Evolutionary conservation across 352 stramenopile species (phyloP), one percentile per base, ranked within the genome.

Genomic region (Phytopythium mirpurense): DNA sequence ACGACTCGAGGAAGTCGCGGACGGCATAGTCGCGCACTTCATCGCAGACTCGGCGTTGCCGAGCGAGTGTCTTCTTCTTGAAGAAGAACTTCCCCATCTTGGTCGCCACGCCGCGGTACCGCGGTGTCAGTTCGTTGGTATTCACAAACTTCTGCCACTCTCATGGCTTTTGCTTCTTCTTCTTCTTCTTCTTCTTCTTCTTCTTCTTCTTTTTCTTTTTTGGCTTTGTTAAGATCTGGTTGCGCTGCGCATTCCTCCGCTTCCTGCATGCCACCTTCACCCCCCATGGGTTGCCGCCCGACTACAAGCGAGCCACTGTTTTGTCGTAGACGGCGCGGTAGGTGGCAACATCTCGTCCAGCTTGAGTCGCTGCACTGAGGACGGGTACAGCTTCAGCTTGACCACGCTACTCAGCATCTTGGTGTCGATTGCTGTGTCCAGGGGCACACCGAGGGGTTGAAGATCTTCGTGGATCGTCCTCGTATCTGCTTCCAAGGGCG

Each of bases 241-340:
- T 16, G 18, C 3, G 5, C 36, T 5, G 29, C 29, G 29, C 9
- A 9, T 10, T 5, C 29, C 9, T 32, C 29, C 29, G 5, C 9
- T 32, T 32, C 29, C 5, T 32, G 5, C 5, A 3, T 16, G 36
- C 36, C 16, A 6, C 5, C 14, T n/a, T n/a, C n/a, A n/a, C n/a
- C n/a, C n/a, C n/a, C n/a, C n/a, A 19, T 21, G 3, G 40, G 16
- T 11, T 24, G 26, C 50, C 49, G 10, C 41, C 50, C 15, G 44
- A 19, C 29, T 14, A 19, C 10, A 40, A 49, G 4, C 51, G 37
- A 5, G 24, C 51, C 1, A 50, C 51, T 29, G 32, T 0, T n/a
- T 43, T 29, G 27, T 57, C 45, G 40, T 57, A 57, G 26, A 51
- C n/a, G 3, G 40, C 38, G 5, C 51, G 38, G 9, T 57, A 7